These are phyloP conservation scores for Aspergillus oerlinghausenensis DNA, from an alignment of 2,329 filamentous ascomycete species.

Conservation along the genomic window DNA sequence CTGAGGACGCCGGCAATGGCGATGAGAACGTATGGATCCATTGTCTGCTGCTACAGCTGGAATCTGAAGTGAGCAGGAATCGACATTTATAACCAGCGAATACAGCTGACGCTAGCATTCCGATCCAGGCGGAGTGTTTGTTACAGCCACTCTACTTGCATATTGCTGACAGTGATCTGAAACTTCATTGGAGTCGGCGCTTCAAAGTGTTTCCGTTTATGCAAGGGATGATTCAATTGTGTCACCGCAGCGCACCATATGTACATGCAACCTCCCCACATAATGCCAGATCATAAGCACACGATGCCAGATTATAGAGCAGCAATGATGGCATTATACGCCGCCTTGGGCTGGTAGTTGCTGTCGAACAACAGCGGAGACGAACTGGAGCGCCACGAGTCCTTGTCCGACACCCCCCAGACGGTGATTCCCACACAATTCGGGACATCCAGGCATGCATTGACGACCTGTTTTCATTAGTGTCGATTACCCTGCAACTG, in stretches of 20 bases:
- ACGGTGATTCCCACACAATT: slow-evolving; percentile 65
- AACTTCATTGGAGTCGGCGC: background rate
- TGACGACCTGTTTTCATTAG: slow-evolving; percentile 31
- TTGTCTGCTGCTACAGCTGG: background rate
- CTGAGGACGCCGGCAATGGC: slow-evolving; percentile 7
- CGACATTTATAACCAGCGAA: background rate
- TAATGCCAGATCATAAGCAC: background rate
- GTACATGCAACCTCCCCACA: background rate
- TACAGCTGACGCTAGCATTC: background rate
- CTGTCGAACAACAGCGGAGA: slow-evolving; percentile 42
- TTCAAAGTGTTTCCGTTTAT: background rate
- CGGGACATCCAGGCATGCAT: slow-evolving; percentile 54
- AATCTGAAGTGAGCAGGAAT: background rate
- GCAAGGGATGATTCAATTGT: background rate
- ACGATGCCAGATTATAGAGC: background rate
- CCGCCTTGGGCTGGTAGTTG: slow-evolving; percentile 40
- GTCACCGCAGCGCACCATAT: background rate
- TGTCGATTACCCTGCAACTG: slow-evolving; percentile 6
- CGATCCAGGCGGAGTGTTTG: background rate
- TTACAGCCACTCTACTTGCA: background rate
- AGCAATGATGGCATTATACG: slow-evolving; percentile 28
- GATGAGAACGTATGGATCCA: background rate
- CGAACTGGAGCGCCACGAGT: slow-evolving; percentile 38
- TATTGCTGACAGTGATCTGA: background rate
- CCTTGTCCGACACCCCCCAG: slow-evolving; percentile 48